These are phyloP conservation scores for Eucalyptus paniculata DNA, from an alignment of 345 rosid genomes.

Conservation along the genomic window DNA sequence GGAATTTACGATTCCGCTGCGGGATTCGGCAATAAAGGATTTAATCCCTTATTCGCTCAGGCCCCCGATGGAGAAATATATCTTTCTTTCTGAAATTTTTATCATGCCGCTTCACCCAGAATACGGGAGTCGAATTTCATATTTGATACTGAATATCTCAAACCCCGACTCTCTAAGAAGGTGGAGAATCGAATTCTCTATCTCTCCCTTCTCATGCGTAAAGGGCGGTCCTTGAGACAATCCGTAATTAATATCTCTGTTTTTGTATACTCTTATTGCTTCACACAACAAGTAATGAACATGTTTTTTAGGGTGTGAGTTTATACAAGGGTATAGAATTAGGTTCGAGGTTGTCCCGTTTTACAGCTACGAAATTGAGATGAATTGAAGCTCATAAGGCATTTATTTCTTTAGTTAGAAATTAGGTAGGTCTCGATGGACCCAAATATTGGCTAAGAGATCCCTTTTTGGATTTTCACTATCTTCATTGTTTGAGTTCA, in stretches of 20 bases:
- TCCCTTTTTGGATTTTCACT: neutral
- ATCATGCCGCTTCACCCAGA: too few relatives aligned
- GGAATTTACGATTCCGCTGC: too few relatives aligned
- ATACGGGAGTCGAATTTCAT: too few relatives aligned
- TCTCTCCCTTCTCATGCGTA: too few relatives aligned
- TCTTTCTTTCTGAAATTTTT: too few relatives aligned
- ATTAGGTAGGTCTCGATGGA: neutral
- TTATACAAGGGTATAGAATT: too few relatives aligned
- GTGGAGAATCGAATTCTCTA: too few relatives aligned
- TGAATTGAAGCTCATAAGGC: neutral
- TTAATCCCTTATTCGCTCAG: neutral
- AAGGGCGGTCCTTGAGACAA: rapidly evolving
- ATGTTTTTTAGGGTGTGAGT: neutral
- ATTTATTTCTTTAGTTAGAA: neutral
- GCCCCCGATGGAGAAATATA: too few relatives aligned
- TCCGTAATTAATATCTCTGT: rapidly evolving
- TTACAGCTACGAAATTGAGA: neutral
- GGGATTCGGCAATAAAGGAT: neutral
- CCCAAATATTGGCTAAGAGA: neutral
- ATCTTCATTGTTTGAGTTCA: neutral
- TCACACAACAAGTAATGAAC: neutral
- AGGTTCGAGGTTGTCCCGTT: too few relatives aligned
- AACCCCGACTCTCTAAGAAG: too few relatives aligned
- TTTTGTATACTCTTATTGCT: neutral
- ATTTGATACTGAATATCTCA: rapidly evolving